phyloP scores from a whole-genome alignment of 306 rosid genomes.

The Ormosia emarginata region DNA sequence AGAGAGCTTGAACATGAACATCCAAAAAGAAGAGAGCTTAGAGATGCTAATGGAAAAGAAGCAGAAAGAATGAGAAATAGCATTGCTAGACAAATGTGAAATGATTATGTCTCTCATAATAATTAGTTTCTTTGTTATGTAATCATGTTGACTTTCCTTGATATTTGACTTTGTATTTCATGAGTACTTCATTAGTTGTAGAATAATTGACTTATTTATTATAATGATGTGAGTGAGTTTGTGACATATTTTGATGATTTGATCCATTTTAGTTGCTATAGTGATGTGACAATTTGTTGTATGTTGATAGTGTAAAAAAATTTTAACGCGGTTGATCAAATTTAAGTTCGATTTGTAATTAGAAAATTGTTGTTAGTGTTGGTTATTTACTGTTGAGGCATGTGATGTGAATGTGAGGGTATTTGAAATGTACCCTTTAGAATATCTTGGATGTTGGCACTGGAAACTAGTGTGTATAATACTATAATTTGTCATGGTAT shows the following conservation, averaged over 20 bases:
- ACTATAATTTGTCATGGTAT: background rate
- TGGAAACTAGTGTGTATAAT: background rate
- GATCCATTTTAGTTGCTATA: background rate
- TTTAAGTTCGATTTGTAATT: conserved; percentile 3
- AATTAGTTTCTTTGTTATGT: too few species aligned
- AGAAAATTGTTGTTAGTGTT: background rate
- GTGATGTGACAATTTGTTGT: background rate
- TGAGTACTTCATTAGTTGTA: too few species aligned
- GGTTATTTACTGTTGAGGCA: conserved; percentile 4
- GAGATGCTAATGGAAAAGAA: too few species aligned
- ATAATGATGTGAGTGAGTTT: background rate
- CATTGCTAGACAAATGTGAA: too few species aligned
- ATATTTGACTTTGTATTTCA: too few species aligned
- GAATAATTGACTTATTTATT: too few species aligned
- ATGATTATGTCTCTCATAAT: too few species aligned
- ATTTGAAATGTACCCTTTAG: background rate
- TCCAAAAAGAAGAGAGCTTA: too few species aligned
- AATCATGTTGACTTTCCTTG: too few species aligned
- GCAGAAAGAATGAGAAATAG: too few species aligned
- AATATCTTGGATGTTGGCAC: conserved; percentile 1
- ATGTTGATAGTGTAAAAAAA: background rate
- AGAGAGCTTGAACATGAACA: too few species aligned
- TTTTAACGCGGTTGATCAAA: background rate
- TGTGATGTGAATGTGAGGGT: background rate
- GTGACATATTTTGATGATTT: conserved; percentile 9